A percentile compares a stretch with the other conserved stretches of the same genome.
Conservation (phyloP, 306 rosid genomes). For the Astragalus glycyphyllos region DNA sequence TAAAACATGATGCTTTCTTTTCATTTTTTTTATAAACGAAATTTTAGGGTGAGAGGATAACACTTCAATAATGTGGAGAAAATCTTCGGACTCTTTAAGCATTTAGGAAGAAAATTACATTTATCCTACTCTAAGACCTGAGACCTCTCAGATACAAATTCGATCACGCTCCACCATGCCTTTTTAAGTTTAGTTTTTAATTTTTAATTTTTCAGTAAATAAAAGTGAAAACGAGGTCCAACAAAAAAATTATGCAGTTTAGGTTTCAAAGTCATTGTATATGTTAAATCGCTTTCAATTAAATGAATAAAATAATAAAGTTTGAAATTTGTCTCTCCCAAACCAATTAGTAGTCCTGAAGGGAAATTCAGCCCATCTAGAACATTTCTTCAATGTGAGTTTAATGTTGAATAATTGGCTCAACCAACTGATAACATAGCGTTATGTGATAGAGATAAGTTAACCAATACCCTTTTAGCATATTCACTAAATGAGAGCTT, state of each 20-base stretch:
- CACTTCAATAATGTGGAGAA: too few relatives aligned
- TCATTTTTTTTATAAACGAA: too few relatives aligned
- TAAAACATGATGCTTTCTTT: too few relatives aligned
- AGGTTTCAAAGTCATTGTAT: not conserved
- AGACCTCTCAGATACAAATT: too few relatives aligned
- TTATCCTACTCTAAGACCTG: too few relatives aligned
- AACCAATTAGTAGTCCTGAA: constrained; percentile 21
- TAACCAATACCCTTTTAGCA: constrained; percentile 13
- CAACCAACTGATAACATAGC: constrained; percentile 35
- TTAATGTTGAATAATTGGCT: constrained; percentile 42
- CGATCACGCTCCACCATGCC: too few relatives aligned
- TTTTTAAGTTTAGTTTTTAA: too few relatives aligned
- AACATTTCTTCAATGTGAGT: constrained; percentile 31
- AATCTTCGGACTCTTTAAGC: too few relatives aligned
- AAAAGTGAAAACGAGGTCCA: constrained; percentile 2
- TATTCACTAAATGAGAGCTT: not conserved
- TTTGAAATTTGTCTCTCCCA: constrained; percentile 30
- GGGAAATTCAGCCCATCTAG: constrained; percentile 44
- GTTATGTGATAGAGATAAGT: constrained; percentile 33
- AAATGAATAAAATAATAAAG: constrained; percentile 1
- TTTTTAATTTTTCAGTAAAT: not conserved
- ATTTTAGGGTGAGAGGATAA: too few relatives aligned
- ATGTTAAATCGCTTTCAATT: constrained; percentile 40
- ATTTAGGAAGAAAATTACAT: too few relatives aligned
- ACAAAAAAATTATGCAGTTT: constrained; percentile 5